These are phyloP conservation scores for Marasmius tenuissimus DNA, from an alignment of 1,284 basidiomycete species.

Conservation along the genomic window DNA sequence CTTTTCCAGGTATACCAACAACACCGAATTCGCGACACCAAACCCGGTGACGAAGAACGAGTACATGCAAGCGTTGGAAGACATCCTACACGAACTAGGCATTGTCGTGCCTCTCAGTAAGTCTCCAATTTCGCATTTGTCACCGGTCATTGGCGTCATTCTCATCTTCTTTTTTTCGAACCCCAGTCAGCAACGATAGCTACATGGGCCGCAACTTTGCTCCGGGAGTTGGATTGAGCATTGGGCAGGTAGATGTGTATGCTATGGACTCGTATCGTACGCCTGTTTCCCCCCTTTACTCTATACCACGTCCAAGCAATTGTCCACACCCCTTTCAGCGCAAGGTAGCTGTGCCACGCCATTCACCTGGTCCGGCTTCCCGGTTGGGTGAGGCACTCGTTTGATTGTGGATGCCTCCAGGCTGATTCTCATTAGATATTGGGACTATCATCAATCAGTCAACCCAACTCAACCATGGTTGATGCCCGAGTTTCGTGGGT, in stretches of 20 bases:
- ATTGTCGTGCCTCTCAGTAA: slow-evolving; percentile 16
- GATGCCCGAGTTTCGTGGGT: slow-evolving; percentile 15
- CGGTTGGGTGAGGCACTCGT: neutral
- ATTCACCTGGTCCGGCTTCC: slow-evolving; percentile 12
- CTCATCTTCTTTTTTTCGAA: neutral
- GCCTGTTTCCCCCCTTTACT: neutral
- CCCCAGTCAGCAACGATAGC: slow-evolving; percentile 14
- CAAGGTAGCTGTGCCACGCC: slow-evolving; percentile 16
- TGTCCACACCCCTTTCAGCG: neutral
- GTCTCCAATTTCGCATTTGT: neutral
- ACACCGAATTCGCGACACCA: slow-evolving; percentile 13
- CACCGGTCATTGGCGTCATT: neutral
- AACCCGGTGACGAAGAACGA: slow-evolving; percentile 17
- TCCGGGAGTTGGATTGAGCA: slow-evolving; percentile 8
- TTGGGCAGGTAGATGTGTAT: slow-evolving; percentile 15
- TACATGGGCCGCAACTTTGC: slow-evolving; percentile 17
- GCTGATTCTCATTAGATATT: neutral
- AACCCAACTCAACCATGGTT: slow-evolving; percentile 14
- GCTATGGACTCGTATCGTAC: slow-evolving; percentile 15
- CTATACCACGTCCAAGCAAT: neutral
- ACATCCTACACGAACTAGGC: slow-evolving; percentile 13
- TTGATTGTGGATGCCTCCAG: neutral
- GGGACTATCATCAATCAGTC: slow-evolving; percentile 16
- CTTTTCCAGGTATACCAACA: neutral
- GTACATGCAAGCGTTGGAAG: slow-evolving; percentile 18